Percentiles rank a stretch among this genome's conserved stretches.
Conservation (phyloP, 2,329 filamentous ascomycete species). For the Fusarium duplospermum region DNA sequence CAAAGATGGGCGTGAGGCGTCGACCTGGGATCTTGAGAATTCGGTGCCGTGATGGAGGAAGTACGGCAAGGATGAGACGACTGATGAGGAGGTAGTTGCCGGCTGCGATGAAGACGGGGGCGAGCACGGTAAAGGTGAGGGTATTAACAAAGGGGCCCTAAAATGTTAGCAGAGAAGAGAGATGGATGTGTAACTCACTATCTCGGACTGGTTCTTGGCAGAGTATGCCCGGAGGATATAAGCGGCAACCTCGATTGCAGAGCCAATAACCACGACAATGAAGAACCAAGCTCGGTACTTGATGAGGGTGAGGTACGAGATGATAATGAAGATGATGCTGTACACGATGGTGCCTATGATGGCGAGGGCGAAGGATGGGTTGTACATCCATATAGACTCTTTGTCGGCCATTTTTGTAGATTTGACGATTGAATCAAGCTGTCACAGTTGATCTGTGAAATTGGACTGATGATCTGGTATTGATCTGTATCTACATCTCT, state of each 20-base stretch:
- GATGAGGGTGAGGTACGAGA: conserved; percentile 55
- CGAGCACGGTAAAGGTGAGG: conserved; percentile 58
- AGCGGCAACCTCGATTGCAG: conserved; percentile 55
- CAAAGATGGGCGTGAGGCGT: conserved; percentile 59
- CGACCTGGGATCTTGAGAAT: conserved; percentile 52
- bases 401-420: conserved; percentile 39
- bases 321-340: conserved; percentile 50
- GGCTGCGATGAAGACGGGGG: conserved; percentile 61
- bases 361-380: conserved; percentile 56
- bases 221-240: conserved; percentile 55
- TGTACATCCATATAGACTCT: conserved; percentile 56
- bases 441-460: neutral
- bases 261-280: conserved; percentile 55
- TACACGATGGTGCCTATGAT: conserved; percentile 57
- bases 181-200: conserved; percentile 43
- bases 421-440: neutral
- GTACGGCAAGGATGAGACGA: conserved; percentile 55
- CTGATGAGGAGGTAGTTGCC: conserved; percentile 64
- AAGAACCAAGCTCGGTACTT: conserved; percentile 58
- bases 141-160: conserved; percentile 54
- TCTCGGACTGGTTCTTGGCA: conserved; percentile 47
- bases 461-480: neutral
- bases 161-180: neutral
- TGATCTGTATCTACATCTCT: neutral
- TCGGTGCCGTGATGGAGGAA: conserved; percentile 48